These are phyloP conservation scores for Dictyostelium brefeldianum DNA, from an alignment of 78 protist species.

Conservation along the genomic window DNA sequence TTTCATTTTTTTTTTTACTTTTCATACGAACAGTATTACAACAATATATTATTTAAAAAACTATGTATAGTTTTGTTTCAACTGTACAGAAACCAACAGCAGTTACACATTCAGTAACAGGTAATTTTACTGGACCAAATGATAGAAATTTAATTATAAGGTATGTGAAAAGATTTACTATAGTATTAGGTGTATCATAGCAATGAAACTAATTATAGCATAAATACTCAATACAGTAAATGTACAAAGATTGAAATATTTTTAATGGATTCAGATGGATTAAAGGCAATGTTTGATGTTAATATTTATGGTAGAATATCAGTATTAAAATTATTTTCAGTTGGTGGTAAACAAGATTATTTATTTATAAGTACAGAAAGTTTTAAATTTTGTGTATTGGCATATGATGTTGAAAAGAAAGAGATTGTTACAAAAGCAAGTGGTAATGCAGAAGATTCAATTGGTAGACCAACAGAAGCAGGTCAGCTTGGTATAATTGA, in stretches of 20 bases:
- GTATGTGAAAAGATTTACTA: slow-evolving; percentile 14
- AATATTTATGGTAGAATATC: slow-evolving; percentile 88
- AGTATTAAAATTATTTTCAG: slow-evolving; percentile 42
- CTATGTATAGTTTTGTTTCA: slow-evolving; percentile 85
- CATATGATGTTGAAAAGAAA: slow-evolving; percentile 47
- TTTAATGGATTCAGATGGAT: slow-evolving; percentile 76
- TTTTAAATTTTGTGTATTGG: slow-evolving; percentile 77
- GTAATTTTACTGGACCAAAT: slow-evolving; percentile 84
- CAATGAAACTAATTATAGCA: neutral
- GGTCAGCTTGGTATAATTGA: slow-evolving; percentile 84
- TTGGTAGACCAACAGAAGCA: slow-evolving; percentile 73
- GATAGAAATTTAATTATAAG: slow-evolving; percentile 87
- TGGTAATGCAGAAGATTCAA: slow-evolving; percentile 83
- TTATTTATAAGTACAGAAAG: slow-evolving; percentile 87
- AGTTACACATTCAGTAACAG: slow-evolving; percentile 82
- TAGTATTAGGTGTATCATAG: neutral
- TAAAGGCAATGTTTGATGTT: slow-evolving; percentile 84
- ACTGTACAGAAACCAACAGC: slow-evolving; percentile 92
- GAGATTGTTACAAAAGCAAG: slow-evolving; percentile 85
- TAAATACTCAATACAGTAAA: slow-evolving; percentile 26
- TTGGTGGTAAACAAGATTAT: slow-evolving; percentile 61
- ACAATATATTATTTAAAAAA: too few species aligned
- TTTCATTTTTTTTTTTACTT: neutral
- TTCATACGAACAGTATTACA: too few species aligned
- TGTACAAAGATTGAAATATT: slow-evolving; percentile 85